A percentile compares a stretch with the other conserved stretches of the same genome.
Evolutionary conservation across 2,329 filamentous ascomycete genomes (phyloP).

Genomic region (Fusarium floridanum): DNA sequence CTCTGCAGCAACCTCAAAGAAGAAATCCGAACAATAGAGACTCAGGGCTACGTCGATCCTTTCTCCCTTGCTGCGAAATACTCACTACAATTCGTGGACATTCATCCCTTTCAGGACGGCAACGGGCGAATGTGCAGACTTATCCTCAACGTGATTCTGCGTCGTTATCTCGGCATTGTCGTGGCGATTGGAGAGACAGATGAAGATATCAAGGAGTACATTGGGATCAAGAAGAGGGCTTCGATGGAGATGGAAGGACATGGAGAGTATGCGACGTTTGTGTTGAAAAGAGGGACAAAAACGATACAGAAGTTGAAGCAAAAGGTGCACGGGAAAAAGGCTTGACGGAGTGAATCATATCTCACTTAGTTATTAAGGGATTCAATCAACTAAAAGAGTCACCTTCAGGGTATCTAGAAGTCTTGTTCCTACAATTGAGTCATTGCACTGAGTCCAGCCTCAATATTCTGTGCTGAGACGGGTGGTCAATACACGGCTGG

Average conservation of each 20-base stretch:
- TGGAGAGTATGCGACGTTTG: constrained; percentile 46
- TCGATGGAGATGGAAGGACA: constrained; percentile 43
- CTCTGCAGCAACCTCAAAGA: constrained; percentile 41
- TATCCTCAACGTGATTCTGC: constrained; percentile 52
- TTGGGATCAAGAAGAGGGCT: constrained; percentile 43
- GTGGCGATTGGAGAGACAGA: constrained; percentile 39
- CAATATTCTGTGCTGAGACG: neutral
- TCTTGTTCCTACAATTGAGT: neutral
- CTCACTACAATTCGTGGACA: constrained; percentile 50
- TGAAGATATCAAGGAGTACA: constrained; percentile 37
- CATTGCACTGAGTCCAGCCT: neutral
- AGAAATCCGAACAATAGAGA: constrained; percentile 21
- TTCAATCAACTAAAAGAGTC: neutral
- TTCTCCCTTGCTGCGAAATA: constrained; percentile 49
- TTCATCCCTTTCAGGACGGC: constrained; percentile 56
- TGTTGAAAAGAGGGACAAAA: constrained; percentile 27
- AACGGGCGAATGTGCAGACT: constrained; percentile 55
- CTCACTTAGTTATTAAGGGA: no score
- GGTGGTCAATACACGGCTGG: neutral
- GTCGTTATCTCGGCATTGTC: constrained; percentile 46
- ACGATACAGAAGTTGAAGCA: constrained; percentile 40
- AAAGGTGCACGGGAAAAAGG: constrained; percentile 33
- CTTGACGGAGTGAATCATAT: neutral
- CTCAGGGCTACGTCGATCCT: constrained; percentile 37
- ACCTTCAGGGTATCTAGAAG: neutral